Percentiles rank a stretch among this genome's conserved stretches.
Conservation (phyloP, 2,329 filamentous ascomycete species). For the Claviceps sp. region DNA sequence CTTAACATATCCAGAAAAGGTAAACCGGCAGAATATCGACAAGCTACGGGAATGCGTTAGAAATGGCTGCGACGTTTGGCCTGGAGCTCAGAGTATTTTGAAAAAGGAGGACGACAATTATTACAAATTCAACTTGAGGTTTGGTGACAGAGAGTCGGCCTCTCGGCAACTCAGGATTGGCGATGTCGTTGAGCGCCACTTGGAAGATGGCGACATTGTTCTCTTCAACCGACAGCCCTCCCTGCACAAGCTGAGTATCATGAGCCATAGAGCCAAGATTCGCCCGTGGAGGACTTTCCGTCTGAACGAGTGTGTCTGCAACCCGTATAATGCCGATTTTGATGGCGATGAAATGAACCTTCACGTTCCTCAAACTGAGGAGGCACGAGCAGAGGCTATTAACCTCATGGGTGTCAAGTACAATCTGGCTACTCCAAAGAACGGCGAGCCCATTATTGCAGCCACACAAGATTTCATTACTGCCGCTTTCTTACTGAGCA, state of each 20-base stretch:
- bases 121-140: not conserved
- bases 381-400: constrained; percentile 87
- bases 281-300: constrained; percentile 92
- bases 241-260: constrained; percentile 95
- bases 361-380: constrained; percentile 94
- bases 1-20: constrained; percentile 85
- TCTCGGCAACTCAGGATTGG: constrained; percentile 66
- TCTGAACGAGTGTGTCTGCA: constrained; percentile 95
- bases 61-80: constrained; percentile 68
- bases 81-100: constrained; percentile 72
- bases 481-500: constrained; percentile 78
- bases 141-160: constrained; percentile 23
- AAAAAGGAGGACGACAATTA: constrained; percentile 56
- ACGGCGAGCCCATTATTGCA: constrained; percentile 94
- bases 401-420: constrained; percentile 97
- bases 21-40: constrained; percentile 71
- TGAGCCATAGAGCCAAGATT: constrained; percentile 87
- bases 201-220: constrained; percentile 91
- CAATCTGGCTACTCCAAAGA: constrained; percentile 90
- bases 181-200: constrained; percentile 84
- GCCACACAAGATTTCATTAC: constrained; percentile 99
- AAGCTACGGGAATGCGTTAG: constrained; percentile 63
- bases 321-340: constrained; percentile 97
- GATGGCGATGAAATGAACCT: constrained; percentile 99
- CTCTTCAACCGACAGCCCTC: constrained; percentile 97